Percentiles rank a stretch among this genome's conserved stretches.
Evolutionary conservation across 1,139 yeast species (phyloP).

Genomic region (Zygosaccharomyces sapae): DNA sequence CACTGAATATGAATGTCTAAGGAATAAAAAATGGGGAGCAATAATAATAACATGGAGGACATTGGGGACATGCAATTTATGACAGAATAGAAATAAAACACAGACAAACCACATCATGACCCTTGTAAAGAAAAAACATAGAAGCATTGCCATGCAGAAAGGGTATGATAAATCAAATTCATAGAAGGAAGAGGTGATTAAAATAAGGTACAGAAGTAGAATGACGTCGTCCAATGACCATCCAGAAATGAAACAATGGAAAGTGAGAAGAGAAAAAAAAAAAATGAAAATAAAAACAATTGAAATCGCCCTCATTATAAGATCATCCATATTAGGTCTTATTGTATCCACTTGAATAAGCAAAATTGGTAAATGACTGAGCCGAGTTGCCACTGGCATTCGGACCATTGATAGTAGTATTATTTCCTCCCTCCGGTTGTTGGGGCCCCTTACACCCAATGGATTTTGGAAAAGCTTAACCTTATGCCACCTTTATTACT

Average conservation of each 20-base stretch:
- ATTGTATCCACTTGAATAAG: constrained; percentile 14
- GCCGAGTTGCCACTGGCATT: constrained; percentile 16
- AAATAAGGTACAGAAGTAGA: too few relatives aligned
- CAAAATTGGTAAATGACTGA: constrained; percentile 17
- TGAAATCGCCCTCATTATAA: background rate
- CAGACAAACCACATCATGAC: constrained; percentile 1
- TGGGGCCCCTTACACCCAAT: constrained; percentile 79
- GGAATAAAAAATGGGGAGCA: background rate
- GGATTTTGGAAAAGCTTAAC: constrained; percentile 93
- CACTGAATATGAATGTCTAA: constrained; percentile 1
- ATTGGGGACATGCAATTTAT: constrained; percentile 4
- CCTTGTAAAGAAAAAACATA: background rate
- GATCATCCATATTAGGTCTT: constrained; percentile 7
- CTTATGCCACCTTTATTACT: constrained; percentile 92
- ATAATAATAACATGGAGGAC: background rate
- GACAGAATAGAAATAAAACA: constrained; percentile 4
- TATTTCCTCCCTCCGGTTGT: constrained; percentile 30
- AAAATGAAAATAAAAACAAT: background rate
- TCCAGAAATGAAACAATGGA: too few relatives aligned
- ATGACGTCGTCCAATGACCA: too few relatives aligned
- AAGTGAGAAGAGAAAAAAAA: too few relatives aligned
- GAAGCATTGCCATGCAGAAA: background rate
- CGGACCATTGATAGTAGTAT: constrained; percentile 15
- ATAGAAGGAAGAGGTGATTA: background rate
- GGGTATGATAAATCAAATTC: constrained; percentile 4